These are phyloP conservation scores for Pseudozyma tsukubaensis DNA, from an alignment of 1,284 basidiomycete genomes.

Conservation along the genomic window DNA sequence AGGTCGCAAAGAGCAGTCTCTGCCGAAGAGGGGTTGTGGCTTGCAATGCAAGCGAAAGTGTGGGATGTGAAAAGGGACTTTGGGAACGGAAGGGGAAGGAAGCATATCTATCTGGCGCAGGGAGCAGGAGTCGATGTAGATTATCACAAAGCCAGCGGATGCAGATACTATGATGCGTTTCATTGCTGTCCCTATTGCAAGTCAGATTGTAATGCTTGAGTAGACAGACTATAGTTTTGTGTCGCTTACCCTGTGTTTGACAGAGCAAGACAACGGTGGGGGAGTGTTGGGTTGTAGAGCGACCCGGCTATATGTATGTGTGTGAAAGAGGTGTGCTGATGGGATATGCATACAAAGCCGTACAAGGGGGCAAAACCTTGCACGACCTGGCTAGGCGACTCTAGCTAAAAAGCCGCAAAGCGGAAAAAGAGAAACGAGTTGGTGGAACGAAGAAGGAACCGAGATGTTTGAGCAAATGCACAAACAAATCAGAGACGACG, in stretches of 20 bases:
- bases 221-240: slow-evolving; percentile 33
- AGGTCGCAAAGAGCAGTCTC: slow-evolving; percentile 46
- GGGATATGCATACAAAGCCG: slow-evolving; percentile 51
- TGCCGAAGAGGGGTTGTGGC: slow-evolving; percentile 41
- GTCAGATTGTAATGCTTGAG: slow-evolving; percentile 8
- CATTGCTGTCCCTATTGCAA: slow-evolving; percentile 33
- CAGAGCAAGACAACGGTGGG: slow-evolving; percentile 1
- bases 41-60: background rate
- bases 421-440: slow-evolving; percentile 13
- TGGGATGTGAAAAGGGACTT: background rate
- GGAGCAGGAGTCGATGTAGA: no score
- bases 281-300: slow-evolving; percentile 6
- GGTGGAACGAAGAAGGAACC: slow-evolving; percentile 18
- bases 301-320: slow-evolving; percentile 9
- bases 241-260: background rate
- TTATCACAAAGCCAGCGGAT: background rate
- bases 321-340: slow-evolving; percentile 33
- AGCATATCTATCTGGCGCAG: no score
- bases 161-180: slow-evolving; percentile 31
- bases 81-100: background rate
- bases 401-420: slow-evolving; percentile 11
- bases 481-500: slow-evolving; percentile 79
- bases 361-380: slow-evolving; percentile 22
- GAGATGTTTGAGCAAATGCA: slow-evolving; percentile 14
- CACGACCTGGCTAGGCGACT: slow-evolving; percentile 34